A percentile compares a stretch with the other conserved stretches of the same genome.
Evolutionary conservation across 1,284 basidiomycete species (phyloP).

Genomic region (Ceratorhiza oryzae-sativae): DNA sequence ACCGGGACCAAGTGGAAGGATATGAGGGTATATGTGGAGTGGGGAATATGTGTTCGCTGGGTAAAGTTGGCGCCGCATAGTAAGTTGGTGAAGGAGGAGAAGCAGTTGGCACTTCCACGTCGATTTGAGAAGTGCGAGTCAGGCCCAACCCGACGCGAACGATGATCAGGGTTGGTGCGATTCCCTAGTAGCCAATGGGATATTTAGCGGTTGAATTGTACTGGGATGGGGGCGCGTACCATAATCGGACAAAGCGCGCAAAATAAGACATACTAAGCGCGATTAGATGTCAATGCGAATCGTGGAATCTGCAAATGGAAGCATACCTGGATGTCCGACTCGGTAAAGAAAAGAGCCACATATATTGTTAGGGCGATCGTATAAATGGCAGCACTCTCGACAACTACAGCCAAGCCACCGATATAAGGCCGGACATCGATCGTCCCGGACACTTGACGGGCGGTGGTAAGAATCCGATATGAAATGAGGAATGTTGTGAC

Average conservation of each 20-base stretch:
- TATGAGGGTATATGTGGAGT: conserved; percentile 16
- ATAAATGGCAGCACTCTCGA: conserved; percentile 36
- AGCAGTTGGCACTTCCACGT: conserved; percentile 8
- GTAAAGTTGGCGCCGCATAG: background rate
- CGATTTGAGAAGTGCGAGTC: conserved; percentile 11
- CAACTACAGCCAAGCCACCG: background rate
- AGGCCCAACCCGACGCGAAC: conserved; percentile 32
- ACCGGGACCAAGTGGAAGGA: conserved; percentile 1
- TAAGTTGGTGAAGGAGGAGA: conserved; percentile 7
- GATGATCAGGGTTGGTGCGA: conserved; percentile 32
- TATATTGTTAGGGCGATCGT: conserved; percentile 1
- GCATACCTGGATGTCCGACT: conserved; percentile 22
- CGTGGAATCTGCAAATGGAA: background rate
- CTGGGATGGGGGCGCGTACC: background rate
- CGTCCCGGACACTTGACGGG: conserved; percentile 7
- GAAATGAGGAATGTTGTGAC: conserved; percentile 21
- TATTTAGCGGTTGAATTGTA: background rate
- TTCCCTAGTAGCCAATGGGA: background rate
- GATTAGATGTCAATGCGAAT: background rate
- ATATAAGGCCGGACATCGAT: conserved; percentile 30
- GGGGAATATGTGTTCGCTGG: conserved; percentile 1
- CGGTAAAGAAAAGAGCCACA: conserved; percentile 1
- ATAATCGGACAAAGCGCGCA: conserved; percentile 29
- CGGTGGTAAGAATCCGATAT: conserved; percentile 30
- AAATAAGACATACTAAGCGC: conserved; percentile 19